These are phyloP conservation scores for Rhinocladiella similis DNA, from an alignment of 2,329 filamentous ascomycete genomes.

Conservation along the genomic window DNA sequence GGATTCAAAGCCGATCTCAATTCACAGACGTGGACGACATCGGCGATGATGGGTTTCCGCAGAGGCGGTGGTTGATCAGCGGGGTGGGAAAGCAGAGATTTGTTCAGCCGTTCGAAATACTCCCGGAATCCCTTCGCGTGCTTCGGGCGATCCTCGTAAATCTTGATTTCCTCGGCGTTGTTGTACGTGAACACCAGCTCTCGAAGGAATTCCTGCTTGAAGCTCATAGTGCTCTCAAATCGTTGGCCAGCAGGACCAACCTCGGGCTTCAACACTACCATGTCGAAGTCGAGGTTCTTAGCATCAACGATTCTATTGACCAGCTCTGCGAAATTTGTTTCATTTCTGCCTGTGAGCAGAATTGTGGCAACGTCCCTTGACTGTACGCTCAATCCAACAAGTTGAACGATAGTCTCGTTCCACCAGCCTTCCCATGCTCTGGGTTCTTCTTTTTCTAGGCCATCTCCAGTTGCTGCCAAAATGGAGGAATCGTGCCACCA, in stretches of 20 bases:
- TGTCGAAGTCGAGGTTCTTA: slow-evolving; percentile 81
- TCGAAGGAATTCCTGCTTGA: slow-evolving; percentile 84
- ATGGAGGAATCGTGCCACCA: slow-evolving; percentile 97
- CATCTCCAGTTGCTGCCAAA: slow-evolving; percentile 80
- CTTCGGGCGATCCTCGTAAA: slow-evolving; percentile 65
- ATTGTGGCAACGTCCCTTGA: slow-evolving; percentile 84
- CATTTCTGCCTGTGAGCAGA: slow-evolving; percentile 81
- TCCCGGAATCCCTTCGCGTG: slow-evolving; percentile 80
- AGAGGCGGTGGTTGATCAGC: slow-evolving; percentile 42
- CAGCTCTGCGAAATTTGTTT: slow-evolving; percentile 73
- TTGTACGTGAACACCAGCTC: slow-evolving; percentile 84
- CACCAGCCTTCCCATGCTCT: slow-evolving; percentile 91
- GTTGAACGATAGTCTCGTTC: slow-evolving; percentile 84
- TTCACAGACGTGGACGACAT: slow-evolving; percentile 86
- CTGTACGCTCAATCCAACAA: slow-evolving; percentile 77
- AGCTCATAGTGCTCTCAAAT: slow-evolving; percentile 81
- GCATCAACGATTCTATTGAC: slow-evolving; percentile 77
- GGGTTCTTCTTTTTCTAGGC: slow-evolving; percentile 76
- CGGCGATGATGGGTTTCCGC: slow-evolving; percentile 67
- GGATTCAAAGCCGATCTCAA: slow-evolving; percentile 72
- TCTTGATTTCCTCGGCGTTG: slow-evolving; percentile 73
- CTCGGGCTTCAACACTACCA: slow-evolving; percentile 82
- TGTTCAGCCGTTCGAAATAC: slow-evolving; percentile 79
- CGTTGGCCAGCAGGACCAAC: slow-evolving; percentile 76
- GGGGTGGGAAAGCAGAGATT: slow-evolving; percentile 46